Base-by-base conservation (phyloP, 2,329 filamentous ascomycete species). In the Arthrobotrys megalospora region DNA sequence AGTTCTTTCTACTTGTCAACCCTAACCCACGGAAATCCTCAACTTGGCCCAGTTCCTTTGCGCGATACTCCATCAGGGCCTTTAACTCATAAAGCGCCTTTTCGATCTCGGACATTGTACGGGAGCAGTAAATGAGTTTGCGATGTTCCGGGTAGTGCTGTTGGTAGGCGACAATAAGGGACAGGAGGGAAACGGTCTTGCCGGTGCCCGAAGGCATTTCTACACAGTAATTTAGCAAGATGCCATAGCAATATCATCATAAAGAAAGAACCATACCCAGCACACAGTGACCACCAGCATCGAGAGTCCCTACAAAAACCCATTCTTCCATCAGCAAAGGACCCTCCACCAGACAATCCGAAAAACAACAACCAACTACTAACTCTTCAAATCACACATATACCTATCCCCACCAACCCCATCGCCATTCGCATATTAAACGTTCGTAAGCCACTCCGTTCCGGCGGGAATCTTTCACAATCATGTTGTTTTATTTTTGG, bases 41-140 rank as follows among this genome's bases (percentile, higher is more conserved):
- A 80, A 92, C 91, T 76, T 91, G 88, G 0, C 96, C 96, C n/a
- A 99, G 88, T 84, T 97, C 90, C 80, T 97, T 89, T 5, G 93
- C 87, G 14, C 96, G 92, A 83, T 97, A 98, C 83, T 96, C 96
- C 94, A 99, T 99, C 66, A 99, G 86, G 24, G 91, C 91, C 84
- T 96, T 94, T 81, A 99, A 84, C 85, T 99, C 96, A 8, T 93
- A 93, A 65, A 99, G 85, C 0, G 96, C 96, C 85, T 99, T 99
- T 84, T 99, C 96, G 82, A 99, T 99, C 86, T 99, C 96, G 43
- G 96, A 99, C 94, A 99, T 99, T 71, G 96, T 99, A 90, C 96
- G 94, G 80, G 96, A 99, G 87, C 96, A 99, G 85, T 99, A 99
- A 70, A 99, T 97, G 64, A 99, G 90, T 85, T 99, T 99, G 70